phyloP scores from a whole-genome alignment of 305 asterid species.

The Fraxinus paxiana region DNA sequence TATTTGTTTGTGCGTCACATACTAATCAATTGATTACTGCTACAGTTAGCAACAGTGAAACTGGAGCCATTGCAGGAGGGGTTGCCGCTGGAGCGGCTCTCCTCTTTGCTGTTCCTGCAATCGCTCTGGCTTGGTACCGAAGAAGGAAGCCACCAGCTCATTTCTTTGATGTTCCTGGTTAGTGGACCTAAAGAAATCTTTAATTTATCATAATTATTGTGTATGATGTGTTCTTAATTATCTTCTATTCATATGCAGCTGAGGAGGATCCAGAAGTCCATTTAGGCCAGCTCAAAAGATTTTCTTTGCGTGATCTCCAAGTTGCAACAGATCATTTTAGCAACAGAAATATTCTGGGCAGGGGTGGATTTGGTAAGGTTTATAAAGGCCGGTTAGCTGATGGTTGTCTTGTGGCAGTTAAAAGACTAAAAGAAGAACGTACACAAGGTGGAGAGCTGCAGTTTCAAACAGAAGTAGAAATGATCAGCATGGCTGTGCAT shows the following conservation, averaged over 20 bases:
- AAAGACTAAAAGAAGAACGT: slow-evolving; percentile 67
- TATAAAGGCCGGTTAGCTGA: slow-evolving; percentile 61
- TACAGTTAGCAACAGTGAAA: slow-evolving; percentile 55
- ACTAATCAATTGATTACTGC: slow-evolving; percentile 23
- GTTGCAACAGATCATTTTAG: slow-evolving; percentile 65
- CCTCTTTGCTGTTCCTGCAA: slow-evolving; percentile 65
- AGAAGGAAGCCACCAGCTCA: slow-evolving; percentile 54
- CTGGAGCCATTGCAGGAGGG: slow-evolving; percentile 71
- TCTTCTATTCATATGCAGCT: slow-evolving; percentile 33
- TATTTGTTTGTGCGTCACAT: slow-evolving; percentile 14
- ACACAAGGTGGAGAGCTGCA: slow-evolving; percentile 69
- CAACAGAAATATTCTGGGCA: slow-evolving; percentile 57
- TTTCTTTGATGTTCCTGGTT: slow-evolving; percentile 70
- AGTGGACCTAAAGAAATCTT: slow-evolving; percentile 21
- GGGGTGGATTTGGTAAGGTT: slow-evolving; percentile 70
- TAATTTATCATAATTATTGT: slow-evolving; percentile 7
- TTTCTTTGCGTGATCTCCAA: slow-evolving; percentile 62
- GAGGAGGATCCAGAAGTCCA: slow-evolving; percentile 77
- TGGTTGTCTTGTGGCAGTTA: slow-evolving; percentile 59
- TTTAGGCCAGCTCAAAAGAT: slow-evolving; percentile 64
- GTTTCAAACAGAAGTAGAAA: slow-evolving; percentile 67
- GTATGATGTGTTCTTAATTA: slow-evolving; percentile 14
- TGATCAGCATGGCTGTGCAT: slow-evolving; percentile 77
- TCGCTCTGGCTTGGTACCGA: slow-evolving; percentile 51
- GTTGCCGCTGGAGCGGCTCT: slow-evolving; percentile 77